phyloP scores from a whole-genome alignment of 345 rosid genomes.

The Populus alba region DNA sequence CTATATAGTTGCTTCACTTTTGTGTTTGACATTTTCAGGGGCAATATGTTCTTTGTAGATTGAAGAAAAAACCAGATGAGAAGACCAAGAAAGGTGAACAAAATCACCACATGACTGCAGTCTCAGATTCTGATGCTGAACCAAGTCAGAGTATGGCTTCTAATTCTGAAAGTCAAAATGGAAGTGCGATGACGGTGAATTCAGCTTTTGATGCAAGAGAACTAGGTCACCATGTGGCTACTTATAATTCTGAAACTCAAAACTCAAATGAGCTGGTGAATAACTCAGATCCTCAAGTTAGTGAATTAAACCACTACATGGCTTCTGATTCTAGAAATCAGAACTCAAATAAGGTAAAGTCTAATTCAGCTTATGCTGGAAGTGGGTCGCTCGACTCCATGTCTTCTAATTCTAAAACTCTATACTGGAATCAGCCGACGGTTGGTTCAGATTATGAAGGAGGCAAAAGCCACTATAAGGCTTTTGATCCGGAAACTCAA shows the following conservation, averaged over 20 bases:
- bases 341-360: not conserved
- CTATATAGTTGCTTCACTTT: not conserved
- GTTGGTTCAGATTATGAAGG: not conserved
- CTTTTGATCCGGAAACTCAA: not conserved
- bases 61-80: conserved; percentile 15
- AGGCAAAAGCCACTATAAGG: not conserved
- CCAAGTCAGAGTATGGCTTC: not conserved
- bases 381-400: not conserved
- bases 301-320: not conserved
- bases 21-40: conserved; percentile 14
- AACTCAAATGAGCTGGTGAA: not conserved
- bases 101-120: not conserved
- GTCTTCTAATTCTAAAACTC: not conserved
- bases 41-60: conserved; percentile 29
- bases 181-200: not conserved
- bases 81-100: not conserved
- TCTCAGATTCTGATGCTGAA: not conserved
- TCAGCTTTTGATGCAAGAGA: not conserved
- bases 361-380: not conserved
- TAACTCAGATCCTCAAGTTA: not conserved
- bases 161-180: not conserved
- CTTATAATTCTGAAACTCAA: not conserved
- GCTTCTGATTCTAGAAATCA: not conserved
- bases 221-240: not conserved
- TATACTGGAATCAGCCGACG: not conserved